Evolutionary conservation across 1,139 yeast genomes (phyloP).

Genomic region (Zygosaccharomyces sapae): DNA sequence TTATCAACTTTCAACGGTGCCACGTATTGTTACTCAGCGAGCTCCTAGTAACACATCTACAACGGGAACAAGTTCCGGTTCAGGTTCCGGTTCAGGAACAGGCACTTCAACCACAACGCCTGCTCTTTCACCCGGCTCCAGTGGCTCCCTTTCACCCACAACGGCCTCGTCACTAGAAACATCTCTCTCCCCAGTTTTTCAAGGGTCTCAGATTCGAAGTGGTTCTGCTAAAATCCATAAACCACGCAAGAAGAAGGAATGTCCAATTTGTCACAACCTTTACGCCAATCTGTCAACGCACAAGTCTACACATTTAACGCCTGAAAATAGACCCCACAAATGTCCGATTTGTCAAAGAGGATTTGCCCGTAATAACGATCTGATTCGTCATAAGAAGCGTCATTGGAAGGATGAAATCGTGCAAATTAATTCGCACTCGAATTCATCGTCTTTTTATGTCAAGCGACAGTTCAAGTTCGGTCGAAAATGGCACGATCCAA

Average conservation of each 20-base stretch:
- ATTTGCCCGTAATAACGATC: slow-evolving; percentile 83
- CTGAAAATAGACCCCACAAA: slow-evolving; percentile 69
- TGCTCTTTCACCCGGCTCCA: not conserved
- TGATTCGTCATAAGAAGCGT: slow-evolving; percentile 76
- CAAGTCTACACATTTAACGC: slow-evolving; percentile 72
- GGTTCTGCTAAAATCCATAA: slow-evolving; percentile 29
- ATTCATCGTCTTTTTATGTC: slow-evolving; percentile 8
- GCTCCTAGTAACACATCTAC: too few species aligned
- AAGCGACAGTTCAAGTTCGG: slow-evolving; percentile 5
- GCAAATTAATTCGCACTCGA: slow-evolving; percentile 11
- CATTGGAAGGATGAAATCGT: slow-evolving; percentile 65
- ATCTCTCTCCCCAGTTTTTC: not conserved
- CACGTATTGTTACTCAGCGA: slow-evolving; percentile 5
- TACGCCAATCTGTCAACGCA: slow-evolving; percentile 84
- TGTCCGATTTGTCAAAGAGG: slow-evolving; percentile 79
- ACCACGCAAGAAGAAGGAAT: slow-evolving; percentile 73
- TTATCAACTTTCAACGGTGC: slow-evolving; percentile 13
- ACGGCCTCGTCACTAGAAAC: not conserved
- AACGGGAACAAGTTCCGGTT: too few species aligned
- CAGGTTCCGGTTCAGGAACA: too few species aligned
- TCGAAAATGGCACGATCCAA: slow-evolving; percentile 12
- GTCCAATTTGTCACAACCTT: slow-evolving; percentile 72
- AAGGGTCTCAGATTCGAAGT: not conserved
- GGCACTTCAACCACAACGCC: not conserved
- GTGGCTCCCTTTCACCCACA: slow-evolving; percentile 6